Evolutionary conservation across 495 filamentous ascomycete species (phyloP), one percentile per base, ranked within the genome.

Genomic region (Lasiosphaeriaceae sp.): DNA sequence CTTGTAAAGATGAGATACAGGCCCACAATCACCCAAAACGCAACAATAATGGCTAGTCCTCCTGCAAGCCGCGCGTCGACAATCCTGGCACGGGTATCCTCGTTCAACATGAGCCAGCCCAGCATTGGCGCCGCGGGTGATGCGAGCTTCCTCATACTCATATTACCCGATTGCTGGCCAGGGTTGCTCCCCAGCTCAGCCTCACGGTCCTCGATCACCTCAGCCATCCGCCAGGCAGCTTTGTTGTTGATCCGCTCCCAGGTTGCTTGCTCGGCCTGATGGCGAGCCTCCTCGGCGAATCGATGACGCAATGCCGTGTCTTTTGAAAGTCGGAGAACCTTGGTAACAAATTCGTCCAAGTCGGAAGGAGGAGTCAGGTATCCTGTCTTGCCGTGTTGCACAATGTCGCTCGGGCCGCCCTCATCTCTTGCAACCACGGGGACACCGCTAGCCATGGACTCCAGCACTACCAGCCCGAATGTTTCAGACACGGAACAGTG

Each of bases 401-500:
- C 74, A 24, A 81, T 86, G 65, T 87, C 83, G 29, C 78, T 82
- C 6, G 84, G 84, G 9, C 84, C 84, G 21, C 84, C 84, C 59
- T 84, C 80, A 58, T 86, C 82, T 44, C 83, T 73, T 7, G 83
- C 84, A 50, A 87, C 76, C 8, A 87, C 83, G 0, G 83, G 82
- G 3, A 87, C 68, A 9, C 82, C 82, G 63, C 82, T 84, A 0
- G 83, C 83, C 84, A 87, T 86, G 6, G 81, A 79, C 61, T 87
- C 84, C 0, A 87, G 68, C 2, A 86, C 82, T 1, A 86, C 83
- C 19, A 87, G 69, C 1, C 84, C 84, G 62, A 87, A 87, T 0
- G 83, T 86, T 64, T 87, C 84, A 16, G 82, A 85, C 56, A 86
- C 76, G 19, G 83, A 86, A 66, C 81, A 84, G 57, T 87, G 84